phyloP scores from a whole-genome alignment of 2,329 filamentous ascomycete genomes.

The Dryadomyces quercus-mongolicae region DNA sequence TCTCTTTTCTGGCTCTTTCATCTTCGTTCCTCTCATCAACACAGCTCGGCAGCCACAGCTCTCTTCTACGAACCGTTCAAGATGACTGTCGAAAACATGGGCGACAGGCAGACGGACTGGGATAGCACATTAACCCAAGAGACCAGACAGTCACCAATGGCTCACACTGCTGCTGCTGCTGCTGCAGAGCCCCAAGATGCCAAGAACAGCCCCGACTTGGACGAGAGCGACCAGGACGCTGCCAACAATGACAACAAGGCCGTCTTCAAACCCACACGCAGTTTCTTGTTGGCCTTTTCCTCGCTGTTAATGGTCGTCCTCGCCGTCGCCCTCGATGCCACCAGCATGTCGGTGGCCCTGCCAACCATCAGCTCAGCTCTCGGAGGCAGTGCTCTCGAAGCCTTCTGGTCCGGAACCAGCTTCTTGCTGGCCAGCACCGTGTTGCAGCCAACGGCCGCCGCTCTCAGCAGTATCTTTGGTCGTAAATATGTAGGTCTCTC shows the following conservation, averaged over 20 bases:
- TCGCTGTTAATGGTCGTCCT: slow-evolving; percentile 43
- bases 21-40: no score
- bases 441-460: slow-evolving; percentile 35
- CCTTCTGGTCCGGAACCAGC: slow-evolving; percentile 61
- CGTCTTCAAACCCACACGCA: slow-evolving; percentile 20
- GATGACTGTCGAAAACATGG: no score
- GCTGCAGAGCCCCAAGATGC: neutral
- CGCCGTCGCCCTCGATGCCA: slow-evolving; percentile 54
- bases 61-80: no score
- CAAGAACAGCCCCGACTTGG: neutral
- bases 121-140: no score
- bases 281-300: slow-evolving; percentile 34
- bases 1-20: no score
- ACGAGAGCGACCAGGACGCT: neutral
- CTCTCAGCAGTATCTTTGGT: slow-evolving; percentile 12
- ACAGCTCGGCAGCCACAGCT: no score
- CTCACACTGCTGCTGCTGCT: neutral
- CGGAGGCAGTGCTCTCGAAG: slow-evolving; percentile 42
- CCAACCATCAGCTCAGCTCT: slow-evolving; percentile 37
- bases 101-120: no score
- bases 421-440: slow-evolving; percentile 55
- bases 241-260: neutral
- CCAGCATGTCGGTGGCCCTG: slow-evolving; percentile 50
- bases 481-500: slow-evolving; percentile 11
- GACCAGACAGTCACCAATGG: neutral